A percentile compares a stretch with the other conserved stretches of the same genome.
Evolutionary conservation across 2,329 filamentous ascomycete genomes (phyloP).

Genomic region (Alternaria panax): DNA sequence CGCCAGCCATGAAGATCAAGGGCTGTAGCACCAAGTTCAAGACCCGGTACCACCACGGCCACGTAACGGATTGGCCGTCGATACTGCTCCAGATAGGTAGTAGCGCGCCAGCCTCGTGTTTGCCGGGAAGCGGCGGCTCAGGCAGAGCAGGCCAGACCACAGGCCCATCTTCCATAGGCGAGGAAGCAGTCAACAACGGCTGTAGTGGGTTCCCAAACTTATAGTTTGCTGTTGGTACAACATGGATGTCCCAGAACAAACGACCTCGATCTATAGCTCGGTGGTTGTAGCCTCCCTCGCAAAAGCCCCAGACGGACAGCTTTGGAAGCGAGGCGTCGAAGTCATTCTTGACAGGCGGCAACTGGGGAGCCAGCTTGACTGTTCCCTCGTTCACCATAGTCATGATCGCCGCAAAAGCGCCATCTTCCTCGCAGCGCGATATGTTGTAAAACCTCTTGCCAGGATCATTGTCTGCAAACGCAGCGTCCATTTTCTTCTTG

Average conservation of each 20-base stretch:
- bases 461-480: constrained; percentile 52
- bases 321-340: constrained; percentile 51
- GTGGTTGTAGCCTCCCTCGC: constrained; percentile 74
- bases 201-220: constrained; percentile 63
- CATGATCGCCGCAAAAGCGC: constrained; percentile 70
- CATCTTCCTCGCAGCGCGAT: constrained; percentile 67
- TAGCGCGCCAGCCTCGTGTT: constrained; percentile 51
- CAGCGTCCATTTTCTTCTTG: constrained; percentile 66
- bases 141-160: constrained; percentile 31
- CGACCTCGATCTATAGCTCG: constrained; percentile 71
- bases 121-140: constrained; percentile 39
- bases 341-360: constrained; percentile 64
- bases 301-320: constrained; percentile 70
- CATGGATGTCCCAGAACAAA: constrained; percentile 69
- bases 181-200: constrained; percentile 45
- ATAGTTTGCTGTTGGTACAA: constrained; percentile 67
- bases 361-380: constrained; percentile 61
- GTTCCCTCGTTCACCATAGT: constrained; percentile 69
- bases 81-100: constrained; percentile 78
- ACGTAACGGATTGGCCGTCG: constrained; percentile 63
- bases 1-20: constrained; percentile 68
- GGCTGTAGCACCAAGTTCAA: constrained; percentile 69
- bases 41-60: constrained; percentile 69
- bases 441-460: constrained; percentile 52
- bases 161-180: constrained; percentile 10